Evolutionary conservation across 2,329 filamentous ascomycete species (phyloP), one percentile per base, ranked within the genome.

Genomic region (Penicillium italicum): DNA sequence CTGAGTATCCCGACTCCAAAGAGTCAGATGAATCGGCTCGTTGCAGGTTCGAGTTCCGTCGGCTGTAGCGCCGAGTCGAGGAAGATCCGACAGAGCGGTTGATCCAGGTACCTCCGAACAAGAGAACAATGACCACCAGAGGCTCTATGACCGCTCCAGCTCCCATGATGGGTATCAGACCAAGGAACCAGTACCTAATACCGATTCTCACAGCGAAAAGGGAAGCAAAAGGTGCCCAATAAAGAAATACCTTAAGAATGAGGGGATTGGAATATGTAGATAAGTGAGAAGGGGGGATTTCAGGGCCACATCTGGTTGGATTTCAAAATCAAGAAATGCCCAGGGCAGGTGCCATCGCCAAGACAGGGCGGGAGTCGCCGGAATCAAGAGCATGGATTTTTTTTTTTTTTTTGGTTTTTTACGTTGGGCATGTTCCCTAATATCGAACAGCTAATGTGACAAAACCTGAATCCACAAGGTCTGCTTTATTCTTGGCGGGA

Each of bases 101-200:
- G 62, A 87, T 77, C 76, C 82, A 82, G 16, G 84, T 85, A 26
- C 85, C 84, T 53, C 82, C 81, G 55, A 84, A 79, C 14, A 87
- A 77, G 24, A 87, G 75, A 22, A 78, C 75, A 50, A 86, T 73
- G 31, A 87, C 84, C 2, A 85, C 77, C 14, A 85, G 72, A n/a
- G 84, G 85, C 63, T 87, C 85, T 52, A 85, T 72, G 57, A 85
- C 75, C 16, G 81, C 80, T 41, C 83, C 83, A 42, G 76, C 74
- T 34, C 82, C 82, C 81, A 83, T 83, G 56, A 22, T 61, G 20
- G 20, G 5, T 43, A 50, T 30, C 24, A 28, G 20, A 8, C 31
- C 30, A 30, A 28, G 57, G 46, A 36, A 18, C 31, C 20, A 50
- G 20, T 37, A 49, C n/a, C n/a, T n/a, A n/a, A n/a, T n/a, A 22